Evolutionary conservation across 345 rosid species (phyloP).

Genomic region (Hibiscus trionum): DNA sequence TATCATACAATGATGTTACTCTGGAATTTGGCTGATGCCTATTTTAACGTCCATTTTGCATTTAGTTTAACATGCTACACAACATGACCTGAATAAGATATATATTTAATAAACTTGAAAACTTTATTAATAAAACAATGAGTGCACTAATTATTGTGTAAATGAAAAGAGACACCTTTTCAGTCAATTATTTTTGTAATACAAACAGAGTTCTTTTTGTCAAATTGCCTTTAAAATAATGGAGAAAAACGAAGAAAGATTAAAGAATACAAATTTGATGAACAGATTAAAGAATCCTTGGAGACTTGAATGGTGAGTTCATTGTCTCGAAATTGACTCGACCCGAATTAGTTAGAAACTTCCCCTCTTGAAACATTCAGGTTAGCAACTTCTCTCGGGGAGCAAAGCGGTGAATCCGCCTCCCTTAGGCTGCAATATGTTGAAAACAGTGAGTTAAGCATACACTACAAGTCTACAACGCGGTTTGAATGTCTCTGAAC

Average conservation of each 20-base stretch:
- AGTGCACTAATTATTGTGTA: neutral
- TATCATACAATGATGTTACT: neutral
- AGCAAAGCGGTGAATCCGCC: conserved; percentile 10
- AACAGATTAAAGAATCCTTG: conserved; percentile 1
- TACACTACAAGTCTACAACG: neutral
- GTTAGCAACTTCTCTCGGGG: neutral
- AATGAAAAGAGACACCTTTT: neutral
- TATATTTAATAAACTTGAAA: neutral
- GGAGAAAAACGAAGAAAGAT: neutral
- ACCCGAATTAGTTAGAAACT: conserved; percentile 8
- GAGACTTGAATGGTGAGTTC: neutral
- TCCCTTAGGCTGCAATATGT: conserved; percentile 19
- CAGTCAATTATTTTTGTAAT: neutral
- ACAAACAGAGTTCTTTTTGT: neutral
- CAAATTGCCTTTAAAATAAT: neutral
- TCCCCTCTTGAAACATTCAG: neutral
- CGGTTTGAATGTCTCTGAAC: neutral
- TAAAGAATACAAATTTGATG: neutral
- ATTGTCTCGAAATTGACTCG: neutral
- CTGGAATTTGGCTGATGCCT: neutral
- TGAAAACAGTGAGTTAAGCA: neutral
- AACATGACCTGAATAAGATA: neutral
- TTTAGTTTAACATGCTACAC: neutral
- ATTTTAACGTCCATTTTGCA: neutral
- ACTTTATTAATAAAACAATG: neutral